Percentiles rank a stretch among this genome's conserved stretches.
These are phyloP conservation scores for Naganishia albida DNA, from an alignment of 1,284 basidiomycete species.

Conservation along the genomic window DNA sequence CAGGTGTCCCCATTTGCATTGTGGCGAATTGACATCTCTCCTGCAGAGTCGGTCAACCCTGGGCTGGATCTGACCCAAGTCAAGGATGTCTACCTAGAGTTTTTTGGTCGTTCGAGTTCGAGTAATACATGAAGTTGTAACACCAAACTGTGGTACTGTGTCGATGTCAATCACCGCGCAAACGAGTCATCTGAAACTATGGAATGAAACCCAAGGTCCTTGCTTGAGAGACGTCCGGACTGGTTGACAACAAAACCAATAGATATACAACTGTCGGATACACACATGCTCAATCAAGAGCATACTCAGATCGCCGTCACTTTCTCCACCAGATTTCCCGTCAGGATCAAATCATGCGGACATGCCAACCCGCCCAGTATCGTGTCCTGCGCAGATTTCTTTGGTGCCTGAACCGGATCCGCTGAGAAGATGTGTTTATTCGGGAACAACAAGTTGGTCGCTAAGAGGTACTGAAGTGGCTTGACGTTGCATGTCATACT, in stretches of 20 bases:
- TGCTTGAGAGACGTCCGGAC: too few species aligned
- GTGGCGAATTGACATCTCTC: neutral
- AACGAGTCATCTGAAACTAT: neutral
- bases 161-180: neutral
- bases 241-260: too few species aligned
- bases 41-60: neutral
- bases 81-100: slow-evolving; percentile 11
- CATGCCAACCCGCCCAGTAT: neutral
- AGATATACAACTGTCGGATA: neutral
- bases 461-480: neutral
- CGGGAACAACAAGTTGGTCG: slow-evolving; percentile 5
- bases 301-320: neutral
- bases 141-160: neutral
- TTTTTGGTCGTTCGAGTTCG: neutral
- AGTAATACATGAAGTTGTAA: neutral
- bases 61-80: neutral
- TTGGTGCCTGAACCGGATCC: neutral
- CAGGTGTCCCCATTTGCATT: slow-evolving; percentile 1
- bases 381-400: neutral
- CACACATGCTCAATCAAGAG: too few species aligned
- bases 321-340: neutral
- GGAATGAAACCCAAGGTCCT: too few species aligned
- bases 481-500: neutral
- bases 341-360: neutral
- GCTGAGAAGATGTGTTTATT: neutral